Evolutionary conservation across 179 eudicot genomes (phyloP), one percentile per base, ranked within the genome.

Genomic region (Dionaea muscipula): DNA sequence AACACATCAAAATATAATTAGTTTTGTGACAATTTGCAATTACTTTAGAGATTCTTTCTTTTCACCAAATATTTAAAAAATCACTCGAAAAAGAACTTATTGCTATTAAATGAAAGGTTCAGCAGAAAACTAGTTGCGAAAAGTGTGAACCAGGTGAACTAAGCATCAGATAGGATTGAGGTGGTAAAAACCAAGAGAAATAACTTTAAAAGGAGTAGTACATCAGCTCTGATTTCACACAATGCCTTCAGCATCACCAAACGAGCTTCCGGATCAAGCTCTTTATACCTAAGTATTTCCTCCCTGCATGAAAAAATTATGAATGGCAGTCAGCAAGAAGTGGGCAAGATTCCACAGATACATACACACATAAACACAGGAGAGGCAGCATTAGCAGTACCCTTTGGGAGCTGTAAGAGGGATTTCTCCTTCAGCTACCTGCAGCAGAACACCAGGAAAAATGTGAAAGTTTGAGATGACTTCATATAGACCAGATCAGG

Each of bases 381-480:
- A 66, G 23, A 28, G 48, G 14, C 31, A 18, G 52, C n/a, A 59
- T 39, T 31, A 58, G 2, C 39, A 23, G 51, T 83, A 86, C 97
- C 97, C 97, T 67, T 86, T 90, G 31, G 71, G 67, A 47, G 58
- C 80, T 45, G 59, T 70, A 49, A 90, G 70, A 53, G 95, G 97
- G 60, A 68, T 56, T 57, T 86, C 69, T 46, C 91, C 95, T 68
- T 86, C 84, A 65, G 88, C 90, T 72, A 90, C 90, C 95, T 90
- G 71, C 67, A 65, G 57, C 57, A 54, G 33, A 51, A 66, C 27
- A 53, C 26, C 66, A 50, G 26, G 53, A 25, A 20, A 25, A 53
- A 39, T 21, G 47, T 16, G 63, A 27, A 26, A 53, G 3, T 27
- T 40, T 37, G 25, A 20, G 22, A 16, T 35, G 31, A 40, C 35